Conservation (phyloP, 148 eudicot genomes). For the Dianthus caryophyllus region DNA sequence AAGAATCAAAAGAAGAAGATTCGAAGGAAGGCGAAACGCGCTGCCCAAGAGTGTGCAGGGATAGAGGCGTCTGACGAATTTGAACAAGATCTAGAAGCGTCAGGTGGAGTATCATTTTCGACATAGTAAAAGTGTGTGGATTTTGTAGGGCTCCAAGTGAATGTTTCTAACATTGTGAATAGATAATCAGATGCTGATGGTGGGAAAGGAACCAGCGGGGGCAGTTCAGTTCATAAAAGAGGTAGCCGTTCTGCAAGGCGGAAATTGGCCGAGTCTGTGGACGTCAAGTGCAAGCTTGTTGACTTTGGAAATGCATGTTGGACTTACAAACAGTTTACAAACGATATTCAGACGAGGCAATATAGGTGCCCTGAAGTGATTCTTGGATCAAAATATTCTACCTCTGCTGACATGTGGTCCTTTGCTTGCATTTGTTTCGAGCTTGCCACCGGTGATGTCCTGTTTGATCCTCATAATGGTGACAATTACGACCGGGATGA, state of each 20-base stretch:
- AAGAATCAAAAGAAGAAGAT: slow-evolving; percentile 93
- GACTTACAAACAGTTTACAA: slow-evolving; percentile 94
- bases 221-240: slow-evolving; percentile 47
- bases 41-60: slow-evolving; percentile 56
- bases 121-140: slow-evolving; percentile 26
- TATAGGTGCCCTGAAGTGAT: slow-evolving; percentile 95
- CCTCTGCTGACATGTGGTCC: slow-evolving; percentile 95
- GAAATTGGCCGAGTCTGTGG: slow-evolving; percentile 59
- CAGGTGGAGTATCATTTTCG: slow-evolving; percentile 36
- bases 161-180: slow-evolving; percentile 36
- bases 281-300: slow-evolving; percentile 79
- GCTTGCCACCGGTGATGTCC: slow-evolving; percentile 93
- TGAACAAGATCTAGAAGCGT: slow-evolving; percentile 41
- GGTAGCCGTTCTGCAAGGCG: slow-evolving; percentile 56
- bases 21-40: slow-evolving; percentile 67
- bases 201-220: slow-evolving; percentile 28
- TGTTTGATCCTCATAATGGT: slow-evolving; percentile 94
- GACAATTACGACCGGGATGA: slow-evolving; percentile 91
- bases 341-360: slow-evolving; percentile 93
- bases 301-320: slow-evolving; percentile 99
- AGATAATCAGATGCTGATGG: slow-evolving; percentile 40
- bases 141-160: slow-evolving; percentile 21
- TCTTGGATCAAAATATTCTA: slow-evolving; percentile 84
- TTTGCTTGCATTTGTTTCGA: slow-evolving; percentile 98
- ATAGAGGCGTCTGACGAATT: slow-evolving; percentile 47